These are phyloP conservation scores for Hypomontagnella submonticulosa DNA, from an alignment of 495 filamentous ascomycete genomes.

Conservation along the genomic window DNA sequence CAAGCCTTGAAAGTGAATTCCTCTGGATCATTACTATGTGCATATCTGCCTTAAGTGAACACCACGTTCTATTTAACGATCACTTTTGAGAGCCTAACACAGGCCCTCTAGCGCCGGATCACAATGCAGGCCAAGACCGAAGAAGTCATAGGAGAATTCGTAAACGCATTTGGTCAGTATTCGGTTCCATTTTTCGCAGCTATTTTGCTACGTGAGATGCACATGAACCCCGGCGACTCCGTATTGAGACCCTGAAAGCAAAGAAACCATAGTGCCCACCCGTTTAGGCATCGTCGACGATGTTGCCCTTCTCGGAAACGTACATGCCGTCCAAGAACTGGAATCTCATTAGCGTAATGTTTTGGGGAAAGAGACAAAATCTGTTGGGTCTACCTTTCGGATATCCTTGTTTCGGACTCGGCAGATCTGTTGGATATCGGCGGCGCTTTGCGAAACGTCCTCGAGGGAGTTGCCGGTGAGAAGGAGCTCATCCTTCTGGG, in stretches of 20 bases:
- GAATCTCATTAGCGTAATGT: too few relatives aligned
- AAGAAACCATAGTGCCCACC: constrained; percentile 49
- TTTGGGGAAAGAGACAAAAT: not conserved
- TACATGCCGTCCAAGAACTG: constrained; percentile 99
- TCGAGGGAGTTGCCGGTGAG: constrained; percentile 94
- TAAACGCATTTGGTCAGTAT: constrained; percentile 46
- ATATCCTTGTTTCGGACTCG: constrained; percentile 99
- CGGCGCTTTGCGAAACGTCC: constrained; percentile 95
- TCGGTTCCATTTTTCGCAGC: constrained; percentile 61
- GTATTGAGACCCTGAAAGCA: constrained; percentile 56
- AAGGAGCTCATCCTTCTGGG: constrained; percentile 96
- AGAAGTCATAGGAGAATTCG: constrained; percentile 12
- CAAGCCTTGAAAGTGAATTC: too few relatives aligned
- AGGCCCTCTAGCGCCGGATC: not conserved
- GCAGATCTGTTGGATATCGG: constrained; percentile 99
- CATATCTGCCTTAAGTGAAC: too few relatives aligned
- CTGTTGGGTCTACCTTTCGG: constrained; percentile 78
- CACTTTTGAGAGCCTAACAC: not conserved
- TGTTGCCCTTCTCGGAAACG: constrained; percentile 97
- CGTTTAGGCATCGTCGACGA: constrained; percentile 71
- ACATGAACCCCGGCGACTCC: constrained; percentile 65
- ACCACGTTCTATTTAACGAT: too few relatives aligned
- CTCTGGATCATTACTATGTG: too few relatives aligned
- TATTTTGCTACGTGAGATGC: constrained; percentile 67
- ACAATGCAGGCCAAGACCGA: not conserved